Percentiles rank a stretch among this genome's conserved stretches.
Conservation (phyloP, 2,329 filamentous ascomycete species). For the Blastomyces gilchristii region DNA sequence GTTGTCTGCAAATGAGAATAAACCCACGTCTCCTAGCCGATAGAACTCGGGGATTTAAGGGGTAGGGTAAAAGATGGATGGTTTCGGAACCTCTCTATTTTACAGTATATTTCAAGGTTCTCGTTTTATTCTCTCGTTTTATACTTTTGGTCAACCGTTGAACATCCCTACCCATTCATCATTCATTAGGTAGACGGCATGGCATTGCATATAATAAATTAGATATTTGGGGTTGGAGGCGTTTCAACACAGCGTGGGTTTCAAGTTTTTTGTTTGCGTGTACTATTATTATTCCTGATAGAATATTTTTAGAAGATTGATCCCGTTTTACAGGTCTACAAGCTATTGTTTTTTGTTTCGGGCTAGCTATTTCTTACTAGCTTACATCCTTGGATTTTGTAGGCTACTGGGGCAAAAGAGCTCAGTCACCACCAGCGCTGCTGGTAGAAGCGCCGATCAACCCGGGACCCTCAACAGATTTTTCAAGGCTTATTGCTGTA, state of each 20-base stretch:
- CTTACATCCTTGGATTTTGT: too few species aligned
- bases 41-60: background rate
- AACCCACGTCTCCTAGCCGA: background rate
- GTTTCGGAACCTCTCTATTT: background rate
- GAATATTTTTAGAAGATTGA: background rate
- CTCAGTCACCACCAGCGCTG: too few species aligned
- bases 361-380: background rate
- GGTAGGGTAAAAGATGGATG: background rate
- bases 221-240: background rate
- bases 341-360: background rate
- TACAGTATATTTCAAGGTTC: background rate
- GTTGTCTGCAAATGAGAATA: background rate
- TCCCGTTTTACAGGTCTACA: background rate
- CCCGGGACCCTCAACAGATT: too few species aligned
- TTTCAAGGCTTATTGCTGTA: background rate
- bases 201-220: background rate
- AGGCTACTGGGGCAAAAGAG: too few species aligned
- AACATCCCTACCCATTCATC: slow-evolving; percentile 1
- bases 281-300: background rate
- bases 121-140: background rate
- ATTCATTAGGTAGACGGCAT: slow-evolving; percentile 2
- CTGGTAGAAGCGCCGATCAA: too few species aligned
- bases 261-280: background rate
- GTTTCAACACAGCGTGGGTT: slow-evolving; percentile 2
- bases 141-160: background rate